Conservation (phyloP, 208 protist species). For the Leishmania braziliensis region DNA sequence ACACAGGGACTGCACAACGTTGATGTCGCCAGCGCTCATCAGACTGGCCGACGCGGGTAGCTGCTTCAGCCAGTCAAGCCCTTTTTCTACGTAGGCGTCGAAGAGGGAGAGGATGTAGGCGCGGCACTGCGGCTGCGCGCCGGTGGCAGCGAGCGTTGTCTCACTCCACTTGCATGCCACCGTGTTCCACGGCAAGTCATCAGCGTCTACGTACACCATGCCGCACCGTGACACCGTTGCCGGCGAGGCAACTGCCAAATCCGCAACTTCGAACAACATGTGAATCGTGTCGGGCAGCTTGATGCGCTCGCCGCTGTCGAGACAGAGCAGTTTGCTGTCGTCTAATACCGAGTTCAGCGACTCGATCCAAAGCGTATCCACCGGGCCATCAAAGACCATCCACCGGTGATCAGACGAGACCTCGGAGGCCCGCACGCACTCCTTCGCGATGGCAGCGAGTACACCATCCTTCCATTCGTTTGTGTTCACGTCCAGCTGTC, state of each 20-base stretch:
- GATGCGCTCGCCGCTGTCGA: constrained; percentile 98
- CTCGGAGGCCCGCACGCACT: constrained; percentile 86
- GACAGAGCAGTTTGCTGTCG: constrained; percentile 98
- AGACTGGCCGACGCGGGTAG: constrained; percentile 59
- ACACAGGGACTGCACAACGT: constrained; percentile 93
- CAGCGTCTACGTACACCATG: constrained; percentile 97
- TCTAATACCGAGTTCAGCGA: constrained; percentile 99
- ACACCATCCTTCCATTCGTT: constrained; percentile 96
- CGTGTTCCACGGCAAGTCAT: constrained; percentile 94
- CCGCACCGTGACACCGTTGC: constrained; percentile 98
- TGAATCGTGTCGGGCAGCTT: constrained; percentile 96
- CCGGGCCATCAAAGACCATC: constrained; percentile 98
- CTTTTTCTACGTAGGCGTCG: constrained; percentile 80
- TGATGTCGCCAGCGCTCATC: constrained; percentile 91
- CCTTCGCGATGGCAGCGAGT: constrained; percentile 89
- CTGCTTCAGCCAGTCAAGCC: constrained; percentile 88
- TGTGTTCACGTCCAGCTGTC: constrained; percentile 93
- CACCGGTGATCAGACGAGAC: constrained; percentile 91
- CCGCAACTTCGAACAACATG: constrained; percentile 97
- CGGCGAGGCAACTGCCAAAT: constrained; percentile 97
- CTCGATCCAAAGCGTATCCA: constrained; percentile 99
- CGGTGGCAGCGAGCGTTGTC: constrained; percentile 64
- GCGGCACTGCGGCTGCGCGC: constrained; percentile 63
- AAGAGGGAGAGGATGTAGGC: constrained; percentile 92
- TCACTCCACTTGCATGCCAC: constrained; percentile 91